Evolutionary conservation across 1,284 basidiomycete species (phyloP).

Genomic region (Blastosporella zonata): DNA sequence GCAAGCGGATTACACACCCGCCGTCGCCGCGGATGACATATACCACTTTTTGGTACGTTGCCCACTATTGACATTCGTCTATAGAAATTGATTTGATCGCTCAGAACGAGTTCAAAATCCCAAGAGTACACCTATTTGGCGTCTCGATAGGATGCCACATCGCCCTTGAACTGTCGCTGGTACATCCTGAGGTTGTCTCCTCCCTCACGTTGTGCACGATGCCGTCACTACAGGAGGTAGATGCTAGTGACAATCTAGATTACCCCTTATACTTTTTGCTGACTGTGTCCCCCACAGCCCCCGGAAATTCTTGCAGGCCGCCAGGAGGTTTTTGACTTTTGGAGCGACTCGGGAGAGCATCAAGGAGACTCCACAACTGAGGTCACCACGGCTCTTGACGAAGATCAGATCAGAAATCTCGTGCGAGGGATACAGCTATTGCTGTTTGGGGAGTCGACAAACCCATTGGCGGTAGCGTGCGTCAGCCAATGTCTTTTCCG

Average conservation of each 20-base stretch:
- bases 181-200: slow-evolving; percentile 10
- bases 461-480: not conserved
- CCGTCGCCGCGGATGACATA: slow-evolving; percentile 31
- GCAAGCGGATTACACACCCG: slow-evolving; percentile 26
- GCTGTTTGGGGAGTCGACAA: not conserved
- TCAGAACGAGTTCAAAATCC: slow-evolving; percentile 32
- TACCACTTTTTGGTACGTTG: slow-evolving; percentile 28
- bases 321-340: slow-evolving; percentile 13
- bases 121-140: slow-evolving; percentile 30
- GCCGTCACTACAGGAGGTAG: slow-evolving; percentile 14
- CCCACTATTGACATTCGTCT: not conserved
- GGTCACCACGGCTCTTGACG: not conserved
- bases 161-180: slow-evolving; percentile 12
- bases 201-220: slow-evolving; percentile 17
- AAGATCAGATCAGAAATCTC: not conserved
- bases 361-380: not conserved
- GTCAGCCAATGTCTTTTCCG: not conserved
- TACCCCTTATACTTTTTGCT: not conserved
- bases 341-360: slow-evolving; percentile 3
- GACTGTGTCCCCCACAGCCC: slow-evolving; percentile 6
- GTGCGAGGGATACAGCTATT: slow-evolving; percentile 1
- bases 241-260: not conserved
- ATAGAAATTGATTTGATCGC: not conserved
- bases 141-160: slow-evolving; percentile 17
- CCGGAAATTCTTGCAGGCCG: slow-evolving; percentile 11